Evolutionary conservation across 192 early-diverging fungal genomes (phyloP), one percentile per base, ranked within the genome.

Genomic region (Piromyces finnis): DNA sequence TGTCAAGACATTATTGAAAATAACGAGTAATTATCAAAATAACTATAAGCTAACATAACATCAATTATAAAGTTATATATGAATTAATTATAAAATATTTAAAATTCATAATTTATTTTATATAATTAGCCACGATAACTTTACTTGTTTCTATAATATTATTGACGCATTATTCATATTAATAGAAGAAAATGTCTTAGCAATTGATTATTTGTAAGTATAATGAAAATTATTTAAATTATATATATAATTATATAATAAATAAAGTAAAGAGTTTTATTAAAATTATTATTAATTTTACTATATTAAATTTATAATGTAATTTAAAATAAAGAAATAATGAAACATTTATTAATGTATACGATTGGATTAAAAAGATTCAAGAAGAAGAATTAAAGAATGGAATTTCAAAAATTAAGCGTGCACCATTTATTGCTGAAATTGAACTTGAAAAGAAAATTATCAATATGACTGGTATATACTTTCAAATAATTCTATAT

Each of bases 361-460:
- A 68, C 22, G 51, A 68, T 68, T 68, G 51, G 51, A 68, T 68
- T 68, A 68, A 68, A 17, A 68, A 68, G 17, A 68, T 68, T n/a
- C 51, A 68, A 68, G 26, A 68, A 11, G 51, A 68, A n/a, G 51
- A 68, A 68, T 68, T 68, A 68, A 68, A 68, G 22, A 68, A 68
- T 68, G 51, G 51, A 7, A n/a, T n/a, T 5, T n/a, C 22, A 11
- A 68, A 68, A n/a, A 68, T 68, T n/a, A 89, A 89, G 79, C 88
- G 93, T 29, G 93, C 92, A 0, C 92, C 94, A 7, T 93, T 89
- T 81, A 84, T 95, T 29, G 93, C 91, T 26, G 88, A 91, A 82
- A 83, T 94, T 5, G 90, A 93, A 79, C 85, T 91, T n/a, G 78
- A 83, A 39, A 35, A n/a, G 29, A 78, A 81, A 28, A 81, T 81